Evolutionary conservation across 768 basidiomycete genomes (phyloP).

Genomic region (Amanita pallidorosea): DNA sequence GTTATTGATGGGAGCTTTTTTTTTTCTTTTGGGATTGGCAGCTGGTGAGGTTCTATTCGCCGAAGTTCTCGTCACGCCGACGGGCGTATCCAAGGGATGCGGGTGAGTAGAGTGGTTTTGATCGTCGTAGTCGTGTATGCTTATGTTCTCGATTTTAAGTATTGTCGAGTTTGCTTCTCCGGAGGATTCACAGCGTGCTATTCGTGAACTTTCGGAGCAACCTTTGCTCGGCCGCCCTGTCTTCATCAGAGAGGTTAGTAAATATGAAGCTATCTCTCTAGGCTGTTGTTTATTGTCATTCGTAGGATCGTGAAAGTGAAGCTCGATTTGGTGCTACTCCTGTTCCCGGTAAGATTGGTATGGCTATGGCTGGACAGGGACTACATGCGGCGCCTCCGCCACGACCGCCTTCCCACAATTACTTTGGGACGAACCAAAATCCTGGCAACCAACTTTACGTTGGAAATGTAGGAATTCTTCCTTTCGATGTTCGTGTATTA

Average conservation of each 20-base stretch:
- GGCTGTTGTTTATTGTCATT: constrained; percentile 1
- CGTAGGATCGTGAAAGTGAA: constrained; percentile 90
- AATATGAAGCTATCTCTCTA: background rate
- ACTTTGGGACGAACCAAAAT: constrained; percentile 45
- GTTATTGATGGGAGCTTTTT: constrained; percentile 84
- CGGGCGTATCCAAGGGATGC: constrained; percentile 96
- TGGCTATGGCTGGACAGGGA: constrained; percentile 92
- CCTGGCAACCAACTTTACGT: constrained; percentile 93
- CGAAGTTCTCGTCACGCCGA: constrained; percentile 96
- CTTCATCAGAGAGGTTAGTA: constrained; percentile 85
- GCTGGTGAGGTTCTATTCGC: constrained; percentile 99
- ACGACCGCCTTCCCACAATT: constrained; percentile 73
- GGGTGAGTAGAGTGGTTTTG: constrained; percentile 54
- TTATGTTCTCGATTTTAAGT: constrained; percentile 27
- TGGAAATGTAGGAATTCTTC: constrained; percentile 56
- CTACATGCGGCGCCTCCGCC: constrained; percentile 72
- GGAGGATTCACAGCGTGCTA: constrained; percentile 83
- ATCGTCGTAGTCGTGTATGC: background rate
- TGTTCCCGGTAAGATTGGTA: constrained; percentile 91
- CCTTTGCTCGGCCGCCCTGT: constrained; percentile 88
- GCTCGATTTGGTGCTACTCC: constrained; percentile 94
- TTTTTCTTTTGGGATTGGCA: constrained; percentile 85
- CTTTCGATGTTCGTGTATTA: background rate
- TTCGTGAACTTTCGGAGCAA: constrained; percentile 85
- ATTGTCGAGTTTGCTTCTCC: constrained; percentile 92